Evolutionary conservation across 306 rosid genomes (phyloP).

Genomic region (Lathyrus aphaca): DNA sequence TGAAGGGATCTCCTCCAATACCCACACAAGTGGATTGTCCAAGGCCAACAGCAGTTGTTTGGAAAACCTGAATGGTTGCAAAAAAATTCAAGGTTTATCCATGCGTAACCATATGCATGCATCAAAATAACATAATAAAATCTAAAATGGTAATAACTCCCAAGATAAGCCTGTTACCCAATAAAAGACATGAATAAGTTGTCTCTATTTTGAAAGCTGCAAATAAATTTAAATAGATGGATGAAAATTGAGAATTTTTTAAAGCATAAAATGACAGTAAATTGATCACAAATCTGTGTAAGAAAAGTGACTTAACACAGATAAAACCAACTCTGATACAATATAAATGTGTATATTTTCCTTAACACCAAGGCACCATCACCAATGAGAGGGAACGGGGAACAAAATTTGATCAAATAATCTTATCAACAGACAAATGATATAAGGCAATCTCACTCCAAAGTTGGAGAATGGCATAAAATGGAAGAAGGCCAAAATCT

Average conservation of each 20-base stretch:
- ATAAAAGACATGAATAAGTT: slow-evolving; percentile 18
- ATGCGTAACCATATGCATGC: slow-evolving; percentile 23
- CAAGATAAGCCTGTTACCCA: slow-evolving; percentile 23
- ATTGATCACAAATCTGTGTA: slow-evolving; percentile 16
- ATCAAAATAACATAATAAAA: slow-evolving; percentile 38
- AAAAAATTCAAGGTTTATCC: slow-evolving; percentile 34
- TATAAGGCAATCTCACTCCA: slow-evolving; percentile 13
- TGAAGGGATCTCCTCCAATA: slow-evolving; percentile 98
- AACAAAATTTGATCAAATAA: slow-evolving; percentile 10
- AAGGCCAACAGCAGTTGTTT: slow-evolving; percentile 97
- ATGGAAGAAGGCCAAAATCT: not conserved
- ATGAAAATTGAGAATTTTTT: slow-evolving; percentile 1
- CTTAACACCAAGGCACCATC: not conserved
- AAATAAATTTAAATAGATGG: not conserved
- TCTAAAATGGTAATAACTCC: slow-evolving; percentile 27
- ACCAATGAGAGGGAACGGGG: not conserved
- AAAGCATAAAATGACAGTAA: not conserved
- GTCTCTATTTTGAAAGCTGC: slow-evolving; percentile 8
- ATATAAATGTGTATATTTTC: slow-evolving; percentile 1
- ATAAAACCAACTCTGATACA: not conserved
- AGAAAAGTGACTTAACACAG: slow-evolving; percentile 10
- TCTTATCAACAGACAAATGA: slow-evolving; percentile 1
- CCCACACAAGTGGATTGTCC: slow-evolving; percentile 99
- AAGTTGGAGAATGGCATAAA: not conserved
- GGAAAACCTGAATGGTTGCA: slow-evolving; percentile 73